A percentile compares a stretch with the other conserved stretches of the same genome.
These are phyloP conservation scores for Triglochin maritima DNA, from an alignment of 106 monocot species.

Conservation along the genomic window DNA sequence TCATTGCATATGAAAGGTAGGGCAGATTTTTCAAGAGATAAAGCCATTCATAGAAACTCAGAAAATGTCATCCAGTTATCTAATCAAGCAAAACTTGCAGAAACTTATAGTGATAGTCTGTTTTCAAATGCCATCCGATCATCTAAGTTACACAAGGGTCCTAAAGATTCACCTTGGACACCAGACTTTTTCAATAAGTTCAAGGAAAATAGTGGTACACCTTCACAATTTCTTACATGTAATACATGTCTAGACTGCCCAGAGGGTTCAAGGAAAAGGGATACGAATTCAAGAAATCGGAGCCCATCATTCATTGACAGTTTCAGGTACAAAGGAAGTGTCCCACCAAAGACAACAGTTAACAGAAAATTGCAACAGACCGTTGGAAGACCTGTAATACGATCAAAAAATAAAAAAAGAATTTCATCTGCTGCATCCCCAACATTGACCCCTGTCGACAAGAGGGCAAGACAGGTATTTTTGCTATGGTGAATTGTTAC, in stretches of 20 bases:
- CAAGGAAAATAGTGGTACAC: slow-evolving; percentile 33
- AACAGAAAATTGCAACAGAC: slow-evolving; percentile 25
- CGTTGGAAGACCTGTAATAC: slow-evolving; percentile 8
- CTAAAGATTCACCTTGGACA: slow-evolving; percentile 11
- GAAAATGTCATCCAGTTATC: slow-evolving; percentile 14
- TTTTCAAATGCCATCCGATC: slow-evolving; percentile 17
- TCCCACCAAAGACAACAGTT: slow-evolving; percentile 7
- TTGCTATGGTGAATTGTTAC: neutral
- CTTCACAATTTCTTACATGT: slow-evolving; percentile 18
- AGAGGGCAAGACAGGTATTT: slow-evolving; percentile 87
- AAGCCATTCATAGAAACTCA: slow-evolving; percentile 1
- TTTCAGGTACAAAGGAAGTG: slow-evolving; percentile 49
- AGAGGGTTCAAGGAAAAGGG: slow-evolving; percentile 24
- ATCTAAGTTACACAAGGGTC: slow-evolving; percentile 8
- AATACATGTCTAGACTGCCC: slow-evolving; percentile 26
- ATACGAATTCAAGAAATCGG: slow-evolving; percentile 19
- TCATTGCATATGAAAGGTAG: slow-evolving; percentile 11
- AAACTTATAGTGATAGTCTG: slow-evolving; percentile 7
- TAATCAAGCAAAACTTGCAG: slow-evolving; percentile 10
- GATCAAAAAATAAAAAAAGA: slow-evolving; percentile 20
- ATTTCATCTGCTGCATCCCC: slow-evolving; percentile 25
- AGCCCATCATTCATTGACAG: slow-evolving; percentile 74
- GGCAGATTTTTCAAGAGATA: slow-evolving; percentile 9
- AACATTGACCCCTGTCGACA: slow-evolving; percentile 88
- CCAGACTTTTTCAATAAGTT: slow-evolving; percentile 30